Base-by-base conservation (phyloP, 2,329 filamentous ascomycete species). In the Cladosporium phlei region DNA sequence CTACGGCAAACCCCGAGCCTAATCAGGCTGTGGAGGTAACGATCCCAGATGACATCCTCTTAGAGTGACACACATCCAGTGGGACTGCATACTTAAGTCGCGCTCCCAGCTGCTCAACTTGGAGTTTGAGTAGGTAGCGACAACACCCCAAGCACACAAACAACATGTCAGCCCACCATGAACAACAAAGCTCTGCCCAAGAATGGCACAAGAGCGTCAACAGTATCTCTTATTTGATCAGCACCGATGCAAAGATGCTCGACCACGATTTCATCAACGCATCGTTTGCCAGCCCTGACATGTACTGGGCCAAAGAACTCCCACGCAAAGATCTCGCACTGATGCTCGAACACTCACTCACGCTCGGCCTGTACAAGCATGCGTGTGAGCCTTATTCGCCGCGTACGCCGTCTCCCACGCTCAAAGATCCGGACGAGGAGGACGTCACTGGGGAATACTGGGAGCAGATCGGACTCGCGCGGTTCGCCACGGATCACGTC, bases 261-360 rank as follows among this genome's bases (percentile, higher is more conserved):
- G 51, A 57, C 17, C 50, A 48, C 30, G 48, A 52, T 22, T 60
- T 59, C 51, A 55, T 63, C 47, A 58, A 61, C 37, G 38, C 29
- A 14, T 56, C 57, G 6, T 62, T 63, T 29, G 53, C 34, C 9
- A 44, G 48, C 20, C 48, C 57, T 11, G 59, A 62, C 17, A 62
- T 61, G 51, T 57, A 56, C 35, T 64, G 62, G 61, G 59, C 60
- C 2, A 53, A 51, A 27, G 39, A 52, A 5, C 49, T 64, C 11
- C 45, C 55, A 3, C 8, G 28, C 6, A 33, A 52, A 4, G 45
- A 52, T 2, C 46, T 63, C 1, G 28, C 48, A 14, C 40, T 48
- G 5, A 52, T 59, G 40, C 55, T 64, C 1, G 24, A 43, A 2
- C 52, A 60, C 28, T 63, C 61, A 3, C 28, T 59, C 5, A 59